These are phyloP conservation scores for Dittrichia graveolens DNA, from an alignment of 129 eudicot species.

Conservation along the genomic window DNA sequence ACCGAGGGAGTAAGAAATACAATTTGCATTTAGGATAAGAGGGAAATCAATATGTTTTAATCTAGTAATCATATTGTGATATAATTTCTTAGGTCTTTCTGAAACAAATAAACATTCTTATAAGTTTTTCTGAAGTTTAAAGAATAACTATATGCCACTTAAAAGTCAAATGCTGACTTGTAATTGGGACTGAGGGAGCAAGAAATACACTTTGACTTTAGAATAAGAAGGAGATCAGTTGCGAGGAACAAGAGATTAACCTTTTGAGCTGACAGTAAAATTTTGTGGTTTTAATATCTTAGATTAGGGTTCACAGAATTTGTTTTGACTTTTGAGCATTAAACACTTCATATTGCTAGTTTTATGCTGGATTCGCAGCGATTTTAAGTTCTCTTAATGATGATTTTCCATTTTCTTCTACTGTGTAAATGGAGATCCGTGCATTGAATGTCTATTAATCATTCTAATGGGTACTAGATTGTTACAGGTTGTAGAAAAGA, in stretches of 20 bases:
- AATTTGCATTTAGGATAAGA: background rate
- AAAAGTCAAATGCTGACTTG: slow-evolving; percentile 7
- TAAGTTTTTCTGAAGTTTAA: background rate
- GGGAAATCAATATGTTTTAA: background rate
- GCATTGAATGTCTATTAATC: too few species aligned
- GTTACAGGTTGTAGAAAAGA: slow-evolving; percentile 32
- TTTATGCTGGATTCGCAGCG: too few species aligned
- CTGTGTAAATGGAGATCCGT: too few species aligned
- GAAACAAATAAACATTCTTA: background rate
- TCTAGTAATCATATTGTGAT: background rate
- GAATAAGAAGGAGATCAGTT: background rate
- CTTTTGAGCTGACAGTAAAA: too few species aligned
- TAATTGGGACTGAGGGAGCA: background rate
- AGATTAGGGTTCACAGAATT: background rate
- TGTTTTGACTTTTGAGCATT: slow-evolving; percentile 14
- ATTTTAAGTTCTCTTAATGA: too few species aligned
- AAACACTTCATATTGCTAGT: slow-evolving; percentile 12
- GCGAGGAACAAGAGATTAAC: background rate
- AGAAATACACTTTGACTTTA: background rate
- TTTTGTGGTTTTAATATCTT: background rate
- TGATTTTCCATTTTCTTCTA: too few species aligned
- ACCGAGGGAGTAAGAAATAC: background rate
- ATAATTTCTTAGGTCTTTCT: background rate
- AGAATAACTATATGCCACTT: background rate
- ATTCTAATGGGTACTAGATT: slow-evolving; percentile 2